Conservation (phyloP, 371 early-diverging fungal species). For the Batkoa obscura region DNA sequence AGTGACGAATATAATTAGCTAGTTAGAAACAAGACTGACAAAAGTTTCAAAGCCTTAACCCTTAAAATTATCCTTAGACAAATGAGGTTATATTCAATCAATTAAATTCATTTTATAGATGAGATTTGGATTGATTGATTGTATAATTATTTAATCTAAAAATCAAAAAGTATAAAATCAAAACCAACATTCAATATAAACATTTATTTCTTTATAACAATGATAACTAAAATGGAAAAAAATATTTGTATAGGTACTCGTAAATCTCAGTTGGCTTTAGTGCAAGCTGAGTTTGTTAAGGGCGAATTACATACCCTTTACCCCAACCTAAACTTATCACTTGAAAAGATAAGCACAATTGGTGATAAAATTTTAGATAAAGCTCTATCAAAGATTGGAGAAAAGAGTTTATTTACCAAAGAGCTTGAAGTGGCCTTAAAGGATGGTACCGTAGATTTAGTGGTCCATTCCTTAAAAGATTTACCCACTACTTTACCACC, state of each 20-base stretch:
- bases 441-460: constrained; percentile 52
- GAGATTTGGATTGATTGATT: no score
- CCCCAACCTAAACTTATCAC: constrained; percentile 27
- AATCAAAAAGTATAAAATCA: no score
- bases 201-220: no score
- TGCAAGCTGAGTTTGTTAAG: constrained; percentile 65
- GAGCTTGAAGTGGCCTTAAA: constrained; percentile 73
- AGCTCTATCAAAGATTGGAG: constrained; percentile 81
- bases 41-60: no score
- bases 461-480: constrained; percentile 91
- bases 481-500: constrained; percentile 72
- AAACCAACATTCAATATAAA: constrained; percentile 9
- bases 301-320: constrained; percentile 24
- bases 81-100: no score
- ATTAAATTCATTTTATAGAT: no score
- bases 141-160: no score
- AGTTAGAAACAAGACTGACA: no score
- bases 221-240: no score
- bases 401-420: constrained; percentile 84
- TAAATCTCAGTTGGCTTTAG: constrained; percentile 77
- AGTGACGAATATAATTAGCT: no score
- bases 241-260: constrained; percentile 51
- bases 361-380: constrained; percentile 72
- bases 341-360: constrained; percentile 62
- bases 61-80: no score